These are phyloP conservation scores for Jatropha podagrica DNA, from an alignment of 441 rosid genomes.

Conservation along the genomic window DNA sequence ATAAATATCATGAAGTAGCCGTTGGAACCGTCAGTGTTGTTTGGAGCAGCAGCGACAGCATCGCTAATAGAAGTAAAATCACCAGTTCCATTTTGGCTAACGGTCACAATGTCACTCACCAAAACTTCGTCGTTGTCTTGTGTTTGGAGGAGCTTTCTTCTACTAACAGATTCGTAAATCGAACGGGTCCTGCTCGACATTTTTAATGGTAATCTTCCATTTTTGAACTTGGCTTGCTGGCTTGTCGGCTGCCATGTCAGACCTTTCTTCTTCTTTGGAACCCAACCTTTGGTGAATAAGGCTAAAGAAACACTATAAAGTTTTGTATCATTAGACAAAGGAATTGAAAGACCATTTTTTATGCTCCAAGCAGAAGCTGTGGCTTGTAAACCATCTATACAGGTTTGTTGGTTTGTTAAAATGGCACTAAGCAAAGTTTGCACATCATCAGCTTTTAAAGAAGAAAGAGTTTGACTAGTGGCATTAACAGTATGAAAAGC, in stretches of 20 bases:
- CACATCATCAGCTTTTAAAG: slow-evolving; percentile 52
- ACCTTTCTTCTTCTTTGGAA: slow-evolving; percentile 39
- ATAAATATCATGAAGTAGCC: slow-evolving; percentile 84
- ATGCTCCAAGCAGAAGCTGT: slow-evolving; percentile 52
- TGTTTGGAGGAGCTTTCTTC: slow-evolving; percentile 48
- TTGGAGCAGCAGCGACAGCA: slow-evolving; percentile 74
- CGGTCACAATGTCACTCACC: slow-evolving; percentile 62
- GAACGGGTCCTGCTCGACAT: slow-evolving; percentile 50
- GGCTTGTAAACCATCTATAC: slow-evolving; percentile 50
- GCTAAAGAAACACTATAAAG: slow-evolving; percentile 78
- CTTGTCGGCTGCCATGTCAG: slow-evolving; percentile 28
- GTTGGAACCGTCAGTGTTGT: slow-evolving; percentile 43
- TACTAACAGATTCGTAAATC: slow-evolving; percentile 50
- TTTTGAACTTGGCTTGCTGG: slow-evolving; percentile 30
- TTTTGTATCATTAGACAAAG: slow-evolving; percentile 64
- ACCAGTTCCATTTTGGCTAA: slow-evolving; percentile 64
- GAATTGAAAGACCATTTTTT: slow-evolving; percentile 45
- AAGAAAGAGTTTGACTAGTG: slow-evolving; percentile 35
- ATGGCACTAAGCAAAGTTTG: slow-evolving; percentile 58
- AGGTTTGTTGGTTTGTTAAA: slow-evolving; percentile 61
- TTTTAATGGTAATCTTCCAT: slow-evolving; percentile 53
- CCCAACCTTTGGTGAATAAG: slow-evolving; percentile 66
- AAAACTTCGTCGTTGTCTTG: slow-evolving; percentile 20
- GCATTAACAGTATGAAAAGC: slow-evolving; percentile 45
- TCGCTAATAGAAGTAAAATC: slow-evolving; percentile 69